These are phyloP conservation scores for Excoecaria cochinchinensis DNA, from an alignment of 345 rosid species.

Conservation along the genomic window DNA sequence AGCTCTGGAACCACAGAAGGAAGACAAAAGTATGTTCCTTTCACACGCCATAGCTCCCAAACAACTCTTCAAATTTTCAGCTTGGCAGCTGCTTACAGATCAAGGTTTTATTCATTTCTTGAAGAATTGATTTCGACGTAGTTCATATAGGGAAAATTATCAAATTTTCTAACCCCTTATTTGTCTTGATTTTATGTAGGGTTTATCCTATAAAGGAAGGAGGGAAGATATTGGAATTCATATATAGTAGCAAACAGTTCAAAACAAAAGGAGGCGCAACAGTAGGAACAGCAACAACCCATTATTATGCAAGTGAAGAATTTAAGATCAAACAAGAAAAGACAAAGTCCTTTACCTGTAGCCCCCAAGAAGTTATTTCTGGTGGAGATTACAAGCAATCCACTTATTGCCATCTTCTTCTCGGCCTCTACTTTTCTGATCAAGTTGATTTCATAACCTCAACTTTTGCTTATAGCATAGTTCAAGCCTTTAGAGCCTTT, in stretches of 20 bases:
- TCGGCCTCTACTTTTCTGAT: slow-evolving; percentile 62
- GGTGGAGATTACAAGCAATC: slow-evolving; percentile 78
- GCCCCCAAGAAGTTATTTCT: slow-evolving; percentile 75
- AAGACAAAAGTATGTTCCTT: slow-evolving; percentile 80
- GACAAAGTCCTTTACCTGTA: slow-evolving; percentile 74
- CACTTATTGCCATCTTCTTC: slow-evolving; percentile 87
- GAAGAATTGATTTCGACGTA: too few relatives aligned
- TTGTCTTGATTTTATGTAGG: slow-evolving; percentile 24
- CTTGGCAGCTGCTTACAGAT: slow-evolving; percentile 86
- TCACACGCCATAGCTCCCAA: slow-evolving; percentile 66
- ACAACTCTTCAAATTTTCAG: slow-evolving; percentile 77
- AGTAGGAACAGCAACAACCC: slow-evolving; percentile 89
- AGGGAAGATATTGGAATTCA: slow-evolving; percentile 84
- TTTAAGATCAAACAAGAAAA: slow-evolving; percentile 73
- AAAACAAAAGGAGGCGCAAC: slow-evolving; percentile 72
- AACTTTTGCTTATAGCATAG: slow-evolving; percentile 77
- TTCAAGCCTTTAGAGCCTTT: slow-evolving; percentile 70
- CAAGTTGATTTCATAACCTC: slow-evolving; percentile 77
- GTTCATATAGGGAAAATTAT: neutral
- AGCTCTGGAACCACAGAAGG: slow-evolving; percentile 99
- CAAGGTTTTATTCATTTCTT: slow-evolving; percentile 46
- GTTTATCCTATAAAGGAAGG: slow-evolving; percentile 73
- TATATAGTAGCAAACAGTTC: slow-evolving; percentile 75
- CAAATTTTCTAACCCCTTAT: too few relatives aligned
- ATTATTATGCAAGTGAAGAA: slow-evolving; percentile 83